A percentile compares a stretch with the other conserved stretches of the same genome.
These are phyloP conservation scores for Yamagishiella unicocca DNA, from an alignment of 139 green algal genomes.

Conservation along the genomic window DNA sequence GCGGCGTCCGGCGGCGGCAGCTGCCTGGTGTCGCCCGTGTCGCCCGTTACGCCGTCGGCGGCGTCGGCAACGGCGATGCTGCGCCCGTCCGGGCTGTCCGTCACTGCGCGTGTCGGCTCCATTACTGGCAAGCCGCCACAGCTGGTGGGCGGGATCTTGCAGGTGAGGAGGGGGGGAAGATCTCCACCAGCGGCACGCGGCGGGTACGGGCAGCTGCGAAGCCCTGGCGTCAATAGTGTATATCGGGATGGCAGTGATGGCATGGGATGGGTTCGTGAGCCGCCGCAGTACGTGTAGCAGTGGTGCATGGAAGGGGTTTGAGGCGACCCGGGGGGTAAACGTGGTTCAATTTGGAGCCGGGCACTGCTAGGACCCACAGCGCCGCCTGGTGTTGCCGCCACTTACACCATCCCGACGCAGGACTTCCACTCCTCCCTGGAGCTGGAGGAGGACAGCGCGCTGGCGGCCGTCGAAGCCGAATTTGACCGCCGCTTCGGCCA, in stretches of 20 bases:
- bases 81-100: not conserved
- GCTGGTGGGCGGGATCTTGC: not conserved
- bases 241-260: too few relatives aligned
- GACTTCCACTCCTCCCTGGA: conserved; percentile 24
- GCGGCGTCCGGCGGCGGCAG: not conserved
- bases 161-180: not conserved
- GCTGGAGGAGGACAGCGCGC: not conserved
- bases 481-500: conserved; percentile 41
- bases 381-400: too few relatives aligned
- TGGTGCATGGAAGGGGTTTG: not conserved
- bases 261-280: too few relatives aligned
- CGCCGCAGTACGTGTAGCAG: not conserved
- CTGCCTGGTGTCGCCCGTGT: not conserved
- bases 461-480: conserved; percentile 39
- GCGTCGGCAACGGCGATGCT: not conserved
- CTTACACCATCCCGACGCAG: not conserved
- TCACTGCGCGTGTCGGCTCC: not conserved
- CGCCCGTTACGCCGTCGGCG: not conserved
- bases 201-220: too few relatives aligned
- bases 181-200: not conserved
- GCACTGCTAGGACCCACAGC: too few relatives aligned
- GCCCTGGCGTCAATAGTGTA: too few relatives aligned
- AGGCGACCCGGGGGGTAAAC: not conserved
- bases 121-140: not conserved
- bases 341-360: not conserved